Evolutionary conservation across 2,329 filamentous ascomycete genomes (phyloP).

Genomic region (Volutella citrinella): DNA sequence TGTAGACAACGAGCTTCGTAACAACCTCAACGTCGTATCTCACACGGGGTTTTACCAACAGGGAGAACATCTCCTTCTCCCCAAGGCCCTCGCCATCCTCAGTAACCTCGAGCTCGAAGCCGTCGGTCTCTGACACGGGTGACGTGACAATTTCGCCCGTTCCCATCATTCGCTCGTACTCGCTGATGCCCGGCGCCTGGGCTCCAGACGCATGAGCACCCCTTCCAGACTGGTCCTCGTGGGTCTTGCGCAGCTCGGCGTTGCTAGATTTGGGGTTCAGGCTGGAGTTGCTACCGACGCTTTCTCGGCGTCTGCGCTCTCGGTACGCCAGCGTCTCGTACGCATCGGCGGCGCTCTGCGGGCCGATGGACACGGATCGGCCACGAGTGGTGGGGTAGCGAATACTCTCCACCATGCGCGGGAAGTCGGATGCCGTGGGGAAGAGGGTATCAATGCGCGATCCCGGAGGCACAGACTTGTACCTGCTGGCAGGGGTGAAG

Average conservation of each 20-base stretch:
- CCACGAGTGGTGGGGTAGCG: constrained; percentile 68
- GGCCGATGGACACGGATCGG: constrained; percentile 83
- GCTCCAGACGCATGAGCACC: constrained; percentile 42
- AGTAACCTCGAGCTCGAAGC: constrained; percentile 32
- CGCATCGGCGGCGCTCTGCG: constrained; percentile 92
- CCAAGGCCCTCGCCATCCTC: constrained; percentile 51
- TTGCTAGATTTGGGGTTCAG: constrained; percentile 43
- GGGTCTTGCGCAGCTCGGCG: constrained; percentile 37
- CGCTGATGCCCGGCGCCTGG: constrained; percentile 50
- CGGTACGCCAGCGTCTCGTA: constrained; percentile 94
- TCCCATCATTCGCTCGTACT: constrained; percentile 74
- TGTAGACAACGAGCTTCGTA: constrained; percentile 93
- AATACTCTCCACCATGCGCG: constrained; percentile 76
- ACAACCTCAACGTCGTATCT: constrained; percentile 98
- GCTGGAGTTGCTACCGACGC: constrained; percentile 50
- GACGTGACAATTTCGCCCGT: constrained; percentile 51
- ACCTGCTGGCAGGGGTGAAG: constrained; percentile 87
- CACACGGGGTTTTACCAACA: constrained; percentile 80
- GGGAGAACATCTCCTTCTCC: constrained; percentile 79
- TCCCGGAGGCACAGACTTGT: constrained; percentile 73
- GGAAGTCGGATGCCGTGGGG: constrained; percentile 83
- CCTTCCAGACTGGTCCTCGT: constrained; percentile 36
- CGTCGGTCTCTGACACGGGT: constrained; percentile 26
- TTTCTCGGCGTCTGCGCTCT: constrained; percentile 59
- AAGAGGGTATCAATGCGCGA: constrained; percentile 79